Base-by-base conservation (phyloP, 1,139 yeast genomes). In the Yamadazyma dendronema region DNA sequence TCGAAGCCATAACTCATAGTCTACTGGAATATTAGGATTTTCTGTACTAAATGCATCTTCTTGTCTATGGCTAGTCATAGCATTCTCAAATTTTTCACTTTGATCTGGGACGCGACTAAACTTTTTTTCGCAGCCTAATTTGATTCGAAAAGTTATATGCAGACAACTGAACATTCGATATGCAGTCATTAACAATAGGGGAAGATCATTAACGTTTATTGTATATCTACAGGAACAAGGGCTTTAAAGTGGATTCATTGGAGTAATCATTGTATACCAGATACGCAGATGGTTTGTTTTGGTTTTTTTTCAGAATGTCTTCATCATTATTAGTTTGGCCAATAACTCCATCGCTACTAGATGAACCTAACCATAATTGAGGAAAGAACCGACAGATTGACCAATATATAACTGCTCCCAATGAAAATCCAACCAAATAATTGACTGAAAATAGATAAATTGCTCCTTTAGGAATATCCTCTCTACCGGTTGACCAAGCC, bases 1-100 rank as follows among this genome's bases (percentile, higher is more conserved):
- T 55, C 79, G 30, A 6, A 37, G 16, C 40, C 40, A 37, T n/a
- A 25, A n/a, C 10, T 34, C 40, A 30, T 29, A 30, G n/a, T 31
- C 38, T 16, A 13, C 17, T 13, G 17, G 17, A 6, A 14, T 14
- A 9, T 16, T 27, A 4, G 17, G 11, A 12, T 11, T 5, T 10
- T 11, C 16, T 11, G 11, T 27, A 12, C 5, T 16, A 13, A 12
- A 12, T 13, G 8, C 17, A 16, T 27, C 13, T 12, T 14, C 17
- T 27, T 27, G 30, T 27, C 6, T n/a, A 10, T 13, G 17, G 5
- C 17, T 12, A 12, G 16, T 10, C 13, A 14, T 10, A 12, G 8
- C 14, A 13, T 25, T 27, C 30, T 27, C 30, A 27, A 27, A 12
- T 27, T 27, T 27, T 27, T 16, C 11, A 12, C 14, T n/a, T 13